Evolutionary conservation across 768 basidiomycete genomes (phyloP), one percentile per base, ranked within the genome.

Genomic region (Hysterangium stoloniferum): DNA sequence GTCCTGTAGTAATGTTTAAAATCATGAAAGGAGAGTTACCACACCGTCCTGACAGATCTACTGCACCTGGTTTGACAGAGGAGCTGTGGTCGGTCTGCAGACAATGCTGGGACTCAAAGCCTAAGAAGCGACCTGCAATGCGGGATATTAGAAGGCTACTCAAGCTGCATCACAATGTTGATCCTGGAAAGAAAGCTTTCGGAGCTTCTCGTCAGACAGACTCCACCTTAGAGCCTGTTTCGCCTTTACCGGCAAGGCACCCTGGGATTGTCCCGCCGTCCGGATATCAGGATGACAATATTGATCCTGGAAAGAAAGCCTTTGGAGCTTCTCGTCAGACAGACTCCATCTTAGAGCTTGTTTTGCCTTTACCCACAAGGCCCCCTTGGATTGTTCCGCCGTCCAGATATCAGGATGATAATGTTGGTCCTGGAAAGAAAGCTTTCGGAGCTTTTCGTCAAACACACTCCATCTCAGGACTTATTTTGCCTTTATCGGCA

Each of bases 271-370:
- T 51, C 38, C n/a, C 19, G 9, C 6, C 12, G 15, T 17, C 17
- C 28, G 33, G 22, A 31, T 42, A 17, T 40, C 49, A 6, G n/a
- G 47, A 48, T 28, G 29, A 40, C 13, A 13, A 33, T 24, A 17
- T 22, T 3, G 49, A 51, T 43, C 49, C 49, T 17, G 29, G 27
- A 25, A 51, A 51, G n/a, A n/a, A n/a, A n/a, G n/a, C n/a, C n/a
- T n/a, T n/a, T n/a, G n/a, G n/a, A n/a, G n/a, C n/a, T n/a, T n/a
- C n/a, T n/a, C n/a, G n/a, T n/a, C n/a, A n/a, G n/a, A n/a, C n/a
- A n/a, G n/a, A n/a, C n/a, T n/a, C n/a, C n/a, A n/a, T n/a, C n/a
- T n/a, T n/a, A n/a, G n/a, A n/a, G n/a, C n/a, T n/a, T n/a, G n/a
- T n/a, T n/a, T n/a, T n/a, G n/a, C n/a, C n/a, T n/a, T n/a, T n/a